Conservation (phyloP, 768 basidiomycete genomes). For the Mycena galopus region DNA sequence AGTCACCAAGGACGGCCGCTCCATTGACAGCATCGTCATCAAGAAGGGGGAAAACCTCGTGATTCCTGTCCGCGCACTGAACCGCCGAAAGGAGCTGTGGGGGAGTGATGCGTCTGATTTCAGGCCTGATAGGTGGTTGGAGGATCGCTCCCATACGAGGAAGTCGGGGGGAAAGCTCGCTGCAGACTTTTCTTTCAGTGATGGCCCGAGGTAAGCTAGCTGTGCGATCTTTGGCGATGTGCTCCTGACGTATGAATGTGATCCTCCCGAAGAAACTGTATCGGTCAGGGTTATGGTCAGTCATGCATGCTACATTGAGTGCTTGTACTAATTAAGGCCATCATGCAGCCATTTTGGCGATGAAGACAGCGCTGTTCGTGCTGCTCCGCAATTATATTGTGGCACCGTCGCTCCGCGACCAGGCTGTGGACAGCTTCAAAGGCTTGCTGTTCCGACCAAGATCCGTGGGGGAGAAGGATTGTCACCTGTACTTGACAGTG, state of each 20-base stretch:
- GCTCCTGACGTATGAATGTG: conserved; percentile 3
- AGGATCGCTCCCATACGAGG: conserved; percentile 2
- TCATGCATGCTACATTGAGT: conserved; percentile 2
- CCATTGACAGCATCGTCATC: conserved; percentile 3
- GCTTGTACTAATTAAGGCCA: conserved; percentile 4
- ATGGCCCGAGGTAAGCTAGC: conserved; percentile 3
- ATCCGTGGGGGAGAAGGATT: conserved; percentile 1
- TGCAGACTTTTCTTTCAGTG: conserved; percentile 4
- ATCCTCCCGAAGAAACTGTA: conserved; percentile 2
- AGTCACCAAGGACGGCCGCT: conserved; percentile 3
- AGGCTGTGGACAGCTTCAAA: conserved; percentile 3
- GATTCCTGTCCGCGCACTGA: conserved; percentile 2
- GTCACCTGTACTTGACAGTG: conserved; percentile 2
- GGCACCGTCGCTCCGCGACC: conserved; percentile 1
- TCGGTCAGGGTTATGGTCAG: conserved; percentile 2
- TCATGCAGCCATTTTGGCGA: conserved; percentile 2
- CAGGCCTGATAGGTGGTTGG: neutral
- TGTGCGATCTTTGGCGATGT: conserved; percentile 3
- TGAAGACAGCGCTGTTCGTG: conserved; percentile 2
- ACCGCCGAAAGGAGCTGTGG: neutral
- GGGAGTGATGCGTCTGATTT: conserved; percentile 2
- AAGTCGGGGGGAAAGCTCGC: conserved; percentile 1
- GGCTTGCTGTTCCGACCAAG: conserved; percentile 2
- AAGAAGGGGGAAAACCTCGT: conserved; percentile 3
- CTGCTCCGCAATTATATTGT: conserved; percentile 2